Percentiles rank a stretch among this genome's conserved stretches.
These are phyloP conservation scores for Chaetomium strumarium DNA, from an alignment of 2,329 filamentous ascomycete species.

Conservation along the genomic window DNA sequence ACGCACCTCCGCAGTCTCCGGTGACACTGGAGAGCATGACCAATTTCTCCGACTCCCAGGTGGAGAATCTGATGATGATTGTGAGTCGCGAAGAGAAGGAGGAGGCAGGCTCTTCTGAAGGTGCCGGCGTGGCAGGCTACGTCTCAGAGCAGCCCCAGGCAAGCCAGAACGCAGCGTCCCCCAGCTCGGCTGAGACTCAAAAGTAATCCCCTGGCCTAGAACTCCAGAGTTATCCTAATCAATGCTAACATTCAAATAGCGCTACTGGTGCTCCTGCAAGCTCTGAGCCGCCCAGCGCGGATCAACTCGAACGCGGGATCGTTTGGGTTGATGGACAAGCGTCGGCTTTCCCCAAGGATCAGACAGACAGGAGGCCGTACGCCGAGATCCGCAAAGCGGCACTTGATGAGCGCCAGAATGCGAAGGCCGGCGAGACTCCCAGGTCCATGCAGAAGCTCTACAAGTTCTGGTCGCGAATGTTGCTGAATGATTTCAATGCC, in stretches of 20 bases:
- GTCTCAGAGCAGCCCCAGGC: slow-evolving; percentile 9
- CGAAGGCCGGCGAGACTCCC: slow-evolving; percentile 35
- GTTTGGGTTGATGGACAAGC: slow-evolving; percentile 19
- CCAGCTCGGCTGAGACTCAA: neutral
- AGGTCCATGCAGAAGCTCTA: slow-evolving; percentile 62
- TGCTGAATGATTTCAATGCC: slow-evolving; percentile 67
- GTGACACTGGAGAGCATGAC: slow-evolving; percentile 30
- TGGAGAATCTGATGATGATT: slow-evolving; percentile 29
- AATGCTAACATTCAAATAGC: slow-evolving; percentile 6
- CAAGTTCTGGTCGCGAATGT: slow-evolving; percentile 68
- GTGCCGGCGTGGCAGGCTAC: slow-evolving; percentile 14
- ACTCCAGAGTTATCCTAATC: neutral
- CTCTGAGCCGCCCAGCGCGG: neutral
- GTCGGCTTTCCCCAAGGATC: slow-evolving; percentile 10
- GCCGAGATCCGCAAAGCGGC: slow-evolving; percentile 35
- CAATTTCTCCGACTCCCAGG: slow-evolving; percentile 29
- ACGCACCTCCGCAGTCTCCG: slow-evolving; percentile 39
- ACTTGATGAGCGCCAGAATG: slow-evolving; percentile 33
- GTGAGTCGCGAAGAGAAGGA: slow-evolving; percentile 19
- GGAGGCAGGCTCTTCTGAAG: neutral
- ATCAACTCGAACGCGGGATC: slow-evolving; percentile 6
- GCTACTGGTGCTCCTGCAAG: slow-evolving; percentile 5
- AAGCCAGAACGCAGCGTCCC: slow-evolving; percentile 2
- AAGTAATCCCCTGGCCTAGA: slow-evolving; percentile 6
- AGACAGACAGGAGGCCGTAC: slow-evolving; percentile 25